A percentile compares a stretch with the other conserved stretches of the same genome.
phyloP scores from a whole-genome alignment of 1,139 yeast species.

The Protomyces lactucae-debilis region DNA sequence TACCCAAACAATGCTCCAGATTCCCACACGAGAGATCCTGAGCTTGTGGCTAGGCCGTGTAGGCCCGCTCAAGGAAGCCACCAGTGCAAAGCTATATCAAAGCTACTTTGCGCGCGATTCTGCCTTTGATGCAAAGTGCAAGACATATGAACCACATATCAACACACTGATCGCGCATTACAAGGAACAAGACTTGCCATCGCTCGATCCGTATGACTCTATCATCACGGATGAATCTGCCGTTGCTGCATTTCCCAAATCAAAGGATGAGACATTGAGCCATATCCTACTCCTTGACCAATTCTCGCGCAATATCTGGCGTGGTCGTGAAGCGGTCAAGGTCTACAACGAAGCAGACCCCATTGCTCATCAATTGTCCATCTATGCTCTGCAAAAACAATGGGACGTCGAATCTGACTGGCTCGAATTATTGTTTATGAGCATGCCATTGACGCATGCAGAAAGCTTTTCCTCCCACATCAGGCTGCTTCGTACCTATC shows the following conservation, averaged over 20 bases:
- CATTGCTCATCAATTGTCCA: background rate
- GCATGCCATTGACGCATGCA: background rate
- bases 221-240: background rate
- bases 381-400: background rate
- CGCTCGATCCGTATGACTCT: background rate
- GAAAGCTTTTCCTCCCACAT: background rate
- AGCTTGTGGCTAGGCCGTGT: background rate
- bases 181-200: background rate
- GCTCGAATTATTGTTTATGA: background rate
- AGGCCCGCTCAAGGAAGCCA: background rate
- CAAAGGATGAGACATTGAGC: background rate
- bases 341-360: slow-evolving; percentile 11
- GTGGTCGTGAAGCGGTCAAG: slow-evolving; percentile 4
- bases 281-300: slow-evolving; percentile 9
- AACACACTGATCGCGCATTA: background rate
- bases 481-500: background rate
- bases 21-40: background rate
- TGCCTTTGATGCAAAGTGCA: slow-evolving; percentile 1
- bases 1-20: background rate
- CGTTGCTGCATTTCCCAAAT: background rate
- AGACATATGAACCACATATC: slow-evolving; percentile 4
- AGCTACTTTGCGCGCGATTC: slow-evolving; percentile 6
- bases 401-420: background rate
- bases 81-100: background rate
- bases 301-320: slow-evolving; percentile 17